phyloP scores from a whole-genome alignment of 2,329 filamentous ascomycete species.

The Chaetomium olivaceum region DNA sequence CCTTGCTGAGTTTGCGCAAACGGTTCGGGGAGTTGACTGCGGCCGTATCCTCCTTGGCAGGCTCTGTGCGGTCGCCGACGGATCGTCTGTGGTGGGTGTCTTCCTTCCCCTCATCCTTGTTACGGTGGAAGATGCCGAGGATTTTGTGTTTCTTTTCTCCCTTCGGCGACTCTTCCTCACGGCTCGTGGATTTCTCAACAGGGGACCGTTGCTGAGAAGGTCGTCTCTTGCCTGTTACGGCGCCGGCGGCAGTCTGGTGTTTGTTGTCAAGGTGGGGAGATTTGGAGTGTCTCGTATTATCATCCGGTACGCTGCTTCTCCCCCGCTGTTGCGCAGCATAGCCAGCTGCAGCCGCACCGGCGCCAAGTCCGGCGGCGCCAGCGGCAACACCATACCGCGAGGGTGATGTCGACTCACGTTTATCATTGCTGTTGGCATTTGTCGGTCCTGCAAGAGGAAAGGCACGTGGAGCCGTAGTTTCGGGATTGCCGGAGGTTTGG shows the following conservation, averaged over 20 bases:
- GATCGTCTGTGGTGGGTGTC: conserved; percentile 14
- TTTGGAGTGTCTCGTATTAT: not conserved
- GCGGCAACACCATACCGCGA: conserved; percentile 8
- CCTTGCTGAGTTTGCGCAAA: conserved; percentile 19
- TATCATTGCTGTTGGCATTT: not conserved
- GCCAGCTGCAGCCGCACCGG: conserved; percentile 16
- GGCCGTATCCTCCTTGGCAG: not conserved
- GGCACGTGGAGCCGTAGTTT: conserved; percentile 11
- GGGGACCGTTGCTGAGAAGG: conserved; percentile 14
- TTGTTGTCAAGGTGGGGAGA: not conserved
- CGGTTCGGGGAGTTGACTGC: conserved; percentile 7
- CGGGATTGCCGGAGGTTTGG: not conserved
- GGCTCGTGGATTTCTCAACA: conserved; percentile 13
- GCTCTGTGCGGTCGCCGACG: conserved; percentile 2
- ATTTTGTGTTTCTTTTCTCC: conserved; percentile 28
- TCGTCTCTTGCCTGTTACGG: conserved; percentile 13
- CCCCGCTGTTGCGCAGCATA: not conserved
- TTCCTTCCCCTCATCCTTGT: conserved; percentile 26
- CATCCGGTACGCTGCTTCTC: not conserved
- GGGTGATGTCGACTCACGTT: not conserved
- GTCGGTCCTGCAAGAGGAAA: conserved; percentile 17
- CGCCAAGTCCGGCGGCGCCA: conserved; percentile 23
- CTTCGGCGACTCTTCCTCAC: conserved; percentile 19
- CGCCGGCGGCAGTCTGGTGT: not conserved
- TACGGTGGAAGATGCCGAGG: conserved; percentile 31